Percentiles rank a stretch among this genome's conserved stretches.
phyloP scores from a whole-genome alignment of 2,329 filamentous ascomycete genomes.

The Phaeoacremonium minimum region DNA sequence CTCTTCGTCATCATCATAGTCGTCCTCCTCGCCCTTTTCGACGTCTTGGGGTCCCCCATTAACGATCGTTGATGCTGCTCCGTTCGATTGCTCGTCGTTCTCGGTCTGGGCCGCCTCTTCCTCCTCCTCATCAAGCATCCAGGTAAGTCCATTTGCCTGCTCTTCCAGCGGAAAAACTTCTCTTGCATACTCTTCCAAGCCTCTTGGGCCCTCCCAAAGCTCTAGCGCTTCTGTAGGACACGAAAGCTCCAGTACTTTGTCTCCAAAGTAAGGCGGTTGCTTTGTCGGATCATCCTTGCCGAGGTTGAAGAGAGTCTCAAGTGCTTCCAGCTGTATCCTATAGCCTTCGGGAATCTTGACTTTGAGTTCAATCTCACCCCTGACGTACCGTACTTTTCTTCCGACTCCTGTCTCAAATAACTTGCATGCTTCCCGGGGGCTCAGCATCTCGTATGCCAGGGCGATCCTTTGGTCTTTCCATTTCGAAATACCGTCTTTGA shows the following conservation, averaged over 20 bases:
- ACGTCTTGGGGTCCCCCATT: slow-evolving; percentile 21
- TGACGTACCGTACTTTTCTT: slow-evolving; percentile 73
- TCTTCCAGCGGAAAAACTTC: slow-evolving; percentile 95
- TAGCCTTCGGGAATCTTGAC: slow-evolving; percentile 87
- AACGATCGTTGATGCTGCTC: slow-evolving; percentile 16
- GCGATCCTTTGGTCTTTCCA: slow-evolving; percentile 81
- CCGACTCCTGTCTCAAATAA: slow-evolving; percentile 76
- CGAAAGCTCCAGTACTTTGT: slow-evolving; percentile 49
- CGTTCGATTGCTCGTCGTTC: too few species aligned
- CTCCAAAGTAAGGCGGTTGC: slow-evolving; percentile 62
- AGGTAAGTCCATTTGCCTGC: slow-evolving; percentile 85
- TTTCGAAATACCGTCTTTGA: slow-evolving; percentile 85
- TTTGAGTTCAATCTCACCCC: slow-evolving; percentile 75
- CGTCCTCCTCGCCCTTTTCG: slow-evolving; percentile 29
- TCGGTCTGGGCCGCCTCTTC: slow-evolving; percentile 17
- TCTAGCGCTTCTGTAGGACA: slow-evolving; percentile 73
- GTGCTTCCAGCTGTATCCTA: slow-evolving; percentile 74
- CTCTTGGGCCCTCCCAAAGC: slow-evolving; percentile 87
- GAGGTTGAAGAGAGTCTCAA: slow-evolving; percentile 55
- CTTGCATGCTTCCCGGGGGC: slow-evolving; percentile 75
- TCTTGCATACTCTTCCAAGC: slow-evolving; percentile 88
- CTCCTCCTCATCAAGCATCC: slow-evolving; percentile 69
- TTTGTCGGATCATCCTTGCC: slow-evolving; percentile 45
- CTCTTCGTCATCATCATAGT: slow-evolving; percentile 46
- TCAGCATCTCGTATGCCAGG: slow-evolving; percentile 84